Conservation (phyloP, 345 rosid genomes). For the Gossypium raimondii region DNA sequence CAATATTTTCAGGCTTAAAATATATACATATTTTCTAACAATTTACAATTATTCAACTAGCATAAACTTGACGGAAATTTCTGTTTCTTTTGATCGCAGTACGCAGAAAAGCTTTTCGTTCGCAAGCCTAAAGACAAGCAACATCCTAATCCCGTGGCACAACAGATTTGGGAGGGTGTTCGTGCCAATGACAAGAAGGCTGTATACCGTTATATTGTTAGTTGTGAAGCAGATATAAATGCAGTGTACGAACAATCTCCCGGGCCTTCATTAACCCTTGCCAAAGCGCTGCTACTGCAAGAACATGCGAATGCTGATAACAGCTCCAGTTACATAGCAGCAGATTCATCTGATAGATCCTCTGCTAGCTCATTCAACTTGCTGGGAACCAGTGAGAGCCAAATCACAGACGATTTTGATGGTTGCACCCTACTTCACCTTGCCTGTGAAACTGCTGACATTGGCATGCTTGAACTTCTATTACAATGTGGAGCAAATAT, state of each 20-base stretch:
- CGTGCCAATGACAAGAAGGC: constrained; percentile 87
- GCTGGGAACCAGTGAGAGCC: constrained; percentile 42
- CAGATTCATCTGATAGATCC: constrained; percentile 61
- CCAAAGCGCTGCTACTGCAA: constrained; percentile 73
- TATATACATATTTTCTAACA: neutral
- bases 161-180: constrained; percentile 88
- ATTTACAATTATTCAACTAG: neutral
- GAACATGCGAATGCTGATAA: constrained; percentile 58
- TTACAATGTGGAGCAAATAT: constrained; percentile 88
- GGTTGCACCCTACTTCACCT: constrained; percentile 92
- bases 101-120: constrained; percentile 85
- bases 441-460: constrained; percentile 91
- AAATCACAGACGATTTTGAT: constrained; percentile 41
- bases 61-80: constrained; percentile 1
- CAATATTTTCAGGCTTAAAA: neutral
- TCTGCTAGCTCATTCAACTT: constrained; percentile 57
- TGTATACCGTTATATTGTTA: constrained; percentile 74
- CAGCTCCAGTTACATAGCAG: constrained; percentile 46
- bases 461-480: constrained; percentile 96
- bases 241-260: constrained; percentile 54
- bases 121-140: constrained; percentile 64
- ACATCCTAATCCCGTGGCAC: constrained; percentile 47
- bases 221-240: constrained; percentile 70
- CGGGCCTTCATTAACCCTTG: constrained; percentile 69
- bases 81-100: constrained; percentile 43